phyloP scores from a whole-genome alignment of 1,284 basidiomycete genomes.

The Pseudozyma flocculosa region DNA sequence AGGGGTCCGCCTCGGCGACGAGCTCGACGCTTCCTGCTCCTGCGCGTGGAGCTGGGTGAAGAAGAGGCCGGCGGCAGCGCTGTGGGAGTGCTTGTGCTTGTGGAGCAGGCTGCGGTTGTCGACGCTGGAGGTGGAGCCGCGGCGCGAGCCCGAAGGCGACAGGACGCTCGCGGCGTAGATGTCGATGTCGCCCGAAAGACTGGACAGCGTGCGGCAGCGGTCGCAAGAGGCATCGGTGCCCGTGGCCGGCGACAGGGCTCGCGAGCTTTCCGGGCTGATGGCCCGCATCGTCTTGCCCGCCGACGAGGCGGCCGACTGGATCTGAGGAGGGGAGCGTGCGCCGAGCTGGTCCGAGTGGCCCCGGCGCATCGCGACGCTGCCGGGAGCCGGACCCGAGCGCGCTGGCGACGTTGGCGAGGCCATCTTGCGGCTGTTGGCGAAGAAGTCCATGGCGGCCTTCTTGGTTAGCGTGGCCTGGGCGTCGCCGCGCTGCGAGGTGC shows the following conservation, averaged over 20 bases:
- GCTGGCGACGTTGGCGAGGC: background rate
- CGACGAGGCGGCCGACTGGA: constrained; percentile 40
- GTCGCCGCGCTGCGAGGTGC: constrained; percentile 6
- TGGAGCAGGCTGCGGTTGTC: constrained; percentile 32
- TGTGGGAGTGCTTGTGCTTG: constrained; percentile 44
- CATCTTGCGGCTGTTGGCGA: constrained; percentile 15
- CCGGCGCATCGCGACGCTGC: constrained; percentile 12
- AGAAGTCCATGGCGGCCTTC: constrained; percentile 27
- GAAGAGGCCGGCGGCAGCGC: constrained; percentile 36
- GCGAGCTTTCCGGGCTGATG: constrained; percentile 23
- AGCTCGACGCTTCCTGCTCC: constrained; percentile 5
- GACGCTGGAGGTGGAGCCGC: constrained; percentile 17
- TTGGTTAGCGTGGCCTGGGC: constrained; percentile 26
- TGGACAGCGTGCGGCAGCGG: constrained; percentile 36
- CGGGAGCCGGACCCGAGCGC: background rate
- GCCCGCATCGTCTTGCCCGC: constrained; percentile 40
- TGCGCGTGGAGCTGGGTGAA: constrained; percentile 31
- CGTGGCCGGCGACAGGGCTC: constrained; percentile 19
- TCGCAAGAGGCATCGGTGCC: constrained; percentile 30
- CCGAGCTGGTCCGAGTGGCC: constrained; percentile 20
- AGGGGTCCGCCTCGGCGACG: background rate
- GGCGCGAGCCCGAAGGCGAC: constrained; percentile 17
- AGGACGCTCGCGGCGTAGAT: constrained; percentile 26
- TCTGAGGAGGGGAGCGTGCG: constrained; percentile 31
- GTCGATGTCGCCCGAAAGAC: constrained; percentile 27